These are phyloP conservation scores for Lunasporangiospora selenospora DNA, from an alignment of 192 early-diverging fungal genomes.

Conservation along the genomic window DNA sequence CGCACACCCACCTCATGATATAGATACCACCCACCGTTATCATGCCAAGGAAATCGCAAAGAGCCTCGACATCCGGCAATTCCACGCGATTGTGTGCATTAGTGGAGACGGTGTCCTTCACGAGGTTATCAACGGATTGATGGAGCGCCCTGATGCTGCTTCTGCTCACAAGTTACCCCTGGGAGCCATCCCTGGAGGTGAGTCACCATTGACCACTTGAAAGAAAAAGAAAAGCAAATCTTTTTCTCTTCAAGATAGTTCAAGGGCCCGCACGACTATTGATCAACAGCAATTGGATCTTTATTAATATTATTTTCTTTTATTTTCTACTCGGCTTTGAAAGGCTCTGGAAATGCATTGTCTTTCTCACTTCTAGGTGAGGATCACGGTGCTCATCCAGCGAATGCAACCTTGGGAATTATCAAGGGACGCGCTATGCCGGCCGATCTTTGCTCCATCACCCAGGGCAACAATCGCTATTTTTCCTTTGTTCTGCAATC, in stretches of 20 bases:
- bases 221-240: not conserved
- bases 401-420: constrained; percentile 19
- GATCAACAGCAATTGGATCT: too few species aligned
- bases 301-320: too few species aligned
- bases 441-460: constrained; percentile 65
- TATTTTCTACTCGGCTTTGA: too few species aligned
- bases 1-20: not conserved
- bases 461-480: constrained; percentile 49
- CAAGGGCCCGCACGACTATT: too few species aligned
- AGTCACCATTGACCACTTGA: not conserved
- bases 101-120: constrained; percentile 86
- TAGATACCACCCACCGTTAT: constrained; percentile 65
- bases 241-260: not conserved
- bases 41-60: constrained; percentile 71
- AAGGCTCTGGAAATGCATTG: constrained; percentile 60
- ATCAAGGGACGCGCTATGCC: constrained; percentile 54
- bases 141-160: constrained; percentile 71
- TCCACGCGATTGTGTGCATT: constrained; percentile 67
- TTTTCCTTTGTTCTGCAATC: constrained; percentile 64
- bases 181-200: constrained; percentile 68
- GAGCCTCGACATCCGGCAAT: constrained; percentile 58
- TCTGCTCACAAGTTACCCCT: constrained; percentile 62
- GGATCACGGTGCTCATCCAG: constrained; percentile 36
- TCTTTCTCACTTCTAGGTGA: constrained; percentile 59
- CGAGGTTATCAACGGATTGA: constrained; percentile 82